These are phyloP conservation scores for Trypanosoma avium DNA, from an alignment of 208 protist genomes.

Conservation along the genomic window DNA sequence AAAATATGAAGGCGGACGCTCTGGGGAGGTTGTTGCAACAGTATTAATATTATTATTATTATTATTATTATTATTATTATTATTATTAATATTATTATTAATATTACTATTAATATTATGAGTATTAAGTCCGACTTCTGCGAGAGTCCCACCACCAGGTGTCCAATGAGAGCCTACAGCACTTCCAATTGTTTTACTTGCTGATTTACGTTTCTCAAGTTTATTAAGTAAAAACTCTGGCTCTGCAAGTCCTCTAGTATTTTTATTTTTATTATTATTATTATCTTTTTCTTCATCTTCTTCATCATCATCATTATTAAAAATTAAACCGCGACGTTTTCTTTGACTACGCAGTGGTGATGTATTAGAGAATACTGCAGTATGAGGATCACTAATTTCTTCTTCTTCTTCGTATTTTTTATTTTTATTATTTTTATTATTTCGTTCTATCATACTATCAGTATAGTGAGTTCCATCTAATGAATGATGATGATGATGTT, in stretches of 20 bases:
- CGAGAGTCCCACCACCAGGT: constrained; percentile 2
- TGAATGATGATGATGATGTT: background rate
- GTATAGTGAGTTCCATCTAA: background rate
- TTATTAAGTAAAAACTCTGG: constrained; percentile 19
- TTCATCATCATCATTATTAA: background rate
- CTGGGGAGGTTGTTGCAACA: no score
- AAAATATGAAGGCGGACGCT: no score
- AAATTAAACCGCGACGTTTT: background rate
- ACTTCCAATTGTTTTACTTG: background rate
- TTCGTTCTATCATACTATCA: background rate
- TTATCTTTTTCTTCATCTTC: background rate
- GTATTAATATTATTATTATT: no score
- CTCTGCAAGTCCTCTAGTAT: constrained; percentile 1
- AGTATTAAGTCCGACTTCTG: background rate
- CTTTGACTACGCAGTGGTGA: background rate
- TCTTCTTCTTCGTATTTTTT: background rate
- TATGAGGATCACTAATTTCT: background rate
- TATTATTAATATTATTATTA: background rate
- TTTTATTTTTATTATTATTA: background rate
- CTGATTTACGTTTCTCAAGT: constrained; percentile 13
- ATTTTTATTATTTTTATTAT: background rate
- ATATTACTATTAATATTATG: background rate
- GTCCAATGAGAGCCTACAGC: constrained; percentile 20
- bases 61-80: background rate
- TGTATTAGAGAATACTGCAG: background rate